Conservation (phyloP, 2,329 filamentous ascomycete genomes). For the Hawksworthiomyces lignivorus region DNA sequence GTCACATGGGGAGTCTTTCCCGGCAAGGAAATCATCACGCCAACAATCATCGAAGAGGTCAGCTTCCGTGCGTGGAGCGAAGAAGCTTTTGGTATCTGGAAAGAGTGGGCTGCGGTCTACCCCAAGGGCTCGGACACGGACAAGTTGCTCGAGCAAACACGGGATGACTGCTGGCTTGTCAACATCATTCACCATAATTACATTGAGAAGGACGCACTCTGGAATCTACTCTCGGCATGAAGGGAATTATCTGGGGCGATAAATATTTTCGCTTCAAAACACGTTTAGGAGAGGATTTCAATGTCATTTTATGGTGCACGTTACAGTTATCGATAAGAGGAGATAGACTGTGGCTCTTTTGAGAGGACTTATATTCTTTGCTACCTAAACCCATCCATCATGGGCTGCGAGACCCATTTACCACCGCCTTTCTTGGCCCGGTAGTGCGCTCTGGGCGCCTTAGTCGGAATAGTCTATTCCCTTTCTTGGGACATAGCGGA, state of each 20-base stretch:
- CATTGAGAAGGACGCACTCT: slow-evolving; percentile 62
- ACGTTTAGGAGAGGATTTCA: neutral
- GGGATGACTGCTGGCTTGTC: slow-evolving; percentile 75
- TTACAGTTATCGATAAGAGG: too few relatives aligned
- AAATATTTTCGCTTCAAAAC: neutral
- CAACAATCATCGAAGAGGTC: slow-evolving; percentile 97
- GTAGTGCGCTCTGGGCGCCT: too few relatives aligned
- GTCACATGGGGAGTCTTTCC: slow-evolving; percentile 99
- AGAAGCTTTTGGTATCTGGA: slow-evolving; percentile 93
- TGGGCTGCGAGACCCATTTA: too few relatives aligned
- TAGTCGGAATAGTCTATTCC: too few relatives aligned
- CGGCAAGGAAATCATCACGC: slow-evolving; percentile 98
- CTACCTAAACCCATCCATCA: too few relatives aligned
- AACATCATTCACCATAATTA: slow-evolving; percentile 83
- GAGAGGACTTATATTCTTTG: too few relatives aligned
- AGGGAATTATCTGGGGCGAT: too few relatives aligned
- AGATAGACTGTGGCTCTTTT: too few relatives aligned
- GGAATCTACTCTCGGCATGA: slow-evolving; percentile 49
- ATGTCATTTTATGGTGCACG: neutral
- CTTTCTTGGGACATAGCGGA: too few relatives aligned
- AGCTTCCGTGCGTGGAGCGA: slow-evolving; percentile 96
- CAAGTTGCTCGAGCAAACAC: slow-evolving; percentile 59
- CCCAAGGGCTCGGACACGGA: slow-evolving; percentile 64
- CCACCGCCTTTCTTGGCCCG: too few relatives aligned
- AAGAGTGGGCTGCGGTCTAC: slow-evolving; percentile 87